Percentiles rank a stretch among this genome's conserved stretches.
Conservation (phyloP, 768 basidiomycete genomes). For the Suillus cothurnatus region DNA sequence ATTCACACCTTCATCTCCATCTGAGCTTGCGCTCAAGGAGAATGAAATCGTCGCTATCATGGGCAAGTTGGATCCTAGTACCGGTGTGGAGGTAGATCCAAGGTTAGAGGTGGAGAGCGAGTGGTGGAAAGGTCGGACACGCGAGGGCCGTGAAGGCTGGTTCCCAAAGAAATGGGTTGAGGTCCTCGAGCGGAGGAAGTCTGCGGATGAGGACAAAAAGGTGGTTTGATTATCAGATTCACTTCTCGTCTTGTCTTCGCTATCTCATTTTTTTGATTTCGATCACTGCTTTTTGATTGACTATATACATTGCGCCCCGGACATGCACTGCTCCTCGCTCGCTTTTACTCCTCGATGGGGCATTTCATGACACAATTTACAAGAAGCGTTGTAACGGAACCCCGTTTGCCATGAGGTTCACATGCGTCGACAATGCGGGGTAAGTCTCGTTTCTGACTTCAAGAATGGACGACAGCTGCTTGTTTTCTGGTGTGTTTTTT, state of each 20-base stretch:
- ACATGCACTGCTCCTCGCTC: no score
- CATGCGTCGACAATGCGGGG: background rate
- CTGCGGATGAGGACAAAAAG: conserved; percentile 41
- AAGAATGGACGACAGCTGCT: background rate
- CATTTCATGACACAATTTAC: no score
- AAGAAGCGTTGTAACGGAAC: background rate
- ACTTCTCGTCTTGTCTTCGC: background rate
- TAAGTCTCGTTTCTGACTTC: background rate
- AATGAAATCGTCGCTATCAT: conserved; percentile 95
- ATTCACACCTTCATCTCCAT: conserved; percentile 72
- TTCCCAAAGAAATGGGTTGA: conserved; percentile 92
- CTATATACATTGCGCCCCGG: no score
- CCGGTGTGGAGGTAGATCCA: conserved; percentile 69
- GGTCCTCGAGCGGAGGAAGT: conserved; percentile 53
- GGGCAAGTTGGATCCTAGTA: conserved; percentile 72
- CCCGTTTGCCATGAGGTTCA: background rate
- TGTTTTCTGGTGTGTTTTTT: background rate
- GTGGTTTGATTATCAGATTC: conserved; percentile 30
- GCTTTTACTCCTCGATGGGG: no score
- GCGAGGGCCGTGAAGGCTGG: conserved; percentile 93
- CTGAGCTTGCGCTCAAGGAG: conserved; percentile 80
- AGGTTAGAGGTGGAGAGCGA: conserved; percentile 63
- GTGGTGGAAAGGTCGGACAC: conserved; percentile 94
- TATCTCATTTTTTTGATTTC: background rate
- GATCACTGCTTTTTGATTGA: background rate